Conservation (phyloP, 163 green algal genomes). For the Volvox carteri region DNA sequence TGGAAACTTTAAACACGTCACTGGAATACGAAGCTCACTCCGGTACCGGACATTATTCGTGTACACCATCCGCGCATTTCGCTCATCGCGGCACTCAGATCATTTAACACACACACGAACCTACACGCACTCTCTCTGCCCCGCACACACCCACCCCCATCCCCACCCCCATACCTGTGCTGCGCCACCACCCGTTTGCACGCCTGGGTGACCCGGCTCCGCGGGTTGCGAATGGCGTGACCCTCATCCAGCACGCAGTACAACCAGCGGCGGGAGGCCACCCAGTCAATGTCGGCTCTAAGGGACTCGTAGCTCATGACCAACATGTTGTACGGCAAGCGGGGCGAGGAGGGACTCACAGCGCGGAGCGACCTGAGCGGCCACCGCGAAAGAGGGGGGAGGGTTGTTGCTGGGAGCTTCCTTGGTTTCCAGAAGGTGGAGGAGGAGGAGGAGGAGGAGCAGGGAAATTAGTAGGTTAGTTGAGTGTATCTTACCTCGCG, state of each 20-base stretch:
- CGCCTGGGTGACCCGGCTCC: slow-evolving; percentile 77
- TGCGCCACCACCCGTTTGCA: slow-evolving; percentile 64
- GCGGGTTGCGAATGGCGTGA: slow-evolving; percentile 95
- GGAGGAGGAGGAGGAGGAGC: background rate
- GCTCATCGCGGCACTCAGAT: no score
- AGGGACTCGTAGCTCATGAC: slow-evolving; percentile 94
- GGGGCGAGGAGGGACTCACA: background rate
- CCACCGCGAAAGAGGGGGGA: background rate
- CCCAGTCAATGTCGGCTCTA: slow-evolving; percentile 86
- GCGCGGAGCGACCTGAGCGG: slow-evolving; percentile 32
- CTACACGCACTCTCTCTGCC: no score
- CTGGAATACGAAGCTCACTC: no score
- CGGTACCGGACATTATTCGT: no score
- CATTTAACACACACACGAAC: no score
- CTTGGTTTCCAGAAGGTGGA: no score
- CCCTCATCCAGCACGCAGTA: slow-evolving; percentile 98
- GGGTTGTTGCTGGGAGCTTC: no score
- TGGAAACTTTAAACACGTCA: no score
- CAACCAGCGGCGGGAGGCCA: slow-evolving; percentile 77
- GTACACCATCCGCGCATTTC: no score
- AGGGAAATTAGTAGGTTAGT: background rate
- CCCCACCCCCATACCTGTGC: no score
- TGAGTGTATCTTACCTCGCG: background rate
- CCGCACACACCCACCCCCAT: no score
- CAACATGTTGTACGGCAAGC: slow-evolving; percentile 79